Evolutionary conservation across 2,329 filamentous ascomycete genomes (phyloP).

Genomic region (Fusarium sp.): DNA sequence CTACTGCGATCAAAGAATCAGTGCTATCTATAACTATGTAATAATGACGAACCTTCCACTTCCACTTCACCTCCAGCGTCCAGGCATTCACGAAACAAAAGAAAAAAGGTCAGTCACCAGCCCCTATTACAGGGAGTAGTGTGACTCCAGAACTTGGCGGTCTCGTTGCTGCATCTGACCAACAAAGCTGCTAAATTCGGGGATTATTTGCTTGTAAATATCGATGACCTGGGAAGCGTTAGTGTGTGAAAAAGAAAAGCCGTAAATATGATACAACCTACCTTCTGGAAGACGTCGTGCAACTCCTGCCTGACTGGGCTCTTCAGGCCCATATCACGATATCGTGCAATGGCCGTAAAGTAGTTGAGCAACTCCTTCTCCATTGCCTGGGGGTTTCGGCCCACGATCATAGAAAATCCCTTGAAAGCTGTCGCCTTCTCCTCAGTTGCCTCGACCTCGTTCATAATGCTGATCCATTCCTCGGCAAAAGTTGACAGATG

Average conservation of each 20-base stretch:
- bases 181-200: slow-evolving; percentile 67
- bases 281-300: slow-evolving; percentile 79
- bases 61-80: slow-evolving; percentile 3
- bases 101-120: not conserved
- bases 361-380: slow-evolving; percentile 85
- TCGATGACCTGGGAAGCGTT: slow-evolving; percentile 57
- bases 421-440: slow-evolving; percentile 95
- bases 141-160: slow-evolving; percentile 59
- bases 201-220: slow-evolving; percentile 69
- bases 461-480: slow-evolving; percentile 84
- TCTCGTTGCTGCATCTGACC: slow-evolving; percentile 61
- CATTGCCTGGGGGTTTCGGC: slow-evolving; percentile 90
- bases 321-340: slow-evolving; percentile 71
- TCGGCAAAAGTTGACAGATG: slow-evolving; percentile 83
- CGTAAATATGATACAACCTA: slow-evolving; percentile 54
- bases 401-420: slow-evolving; percentile 87
- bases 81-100: slow-evolving; percentile 12
- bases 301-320: slow-evolving; percentile 73
- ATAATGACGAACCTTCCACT: slow-evolving; percentile 29
- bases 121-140: slow-evolving; percentile 56
- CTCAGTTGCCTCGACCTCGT: slow-evolving; percentile 85
- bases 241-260: not conserved
- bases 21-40: slow-evolving; percentile 48
- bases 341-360: slow-evolving; percentile 85
- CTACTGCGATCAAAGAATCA: slow-evolving; percentile 40